Evolutionary conservation across 1,139 yeast species (phyloP), one percentile per base, ranked within the genome.

Genomic region (Kodamaea sp.): DNA sequence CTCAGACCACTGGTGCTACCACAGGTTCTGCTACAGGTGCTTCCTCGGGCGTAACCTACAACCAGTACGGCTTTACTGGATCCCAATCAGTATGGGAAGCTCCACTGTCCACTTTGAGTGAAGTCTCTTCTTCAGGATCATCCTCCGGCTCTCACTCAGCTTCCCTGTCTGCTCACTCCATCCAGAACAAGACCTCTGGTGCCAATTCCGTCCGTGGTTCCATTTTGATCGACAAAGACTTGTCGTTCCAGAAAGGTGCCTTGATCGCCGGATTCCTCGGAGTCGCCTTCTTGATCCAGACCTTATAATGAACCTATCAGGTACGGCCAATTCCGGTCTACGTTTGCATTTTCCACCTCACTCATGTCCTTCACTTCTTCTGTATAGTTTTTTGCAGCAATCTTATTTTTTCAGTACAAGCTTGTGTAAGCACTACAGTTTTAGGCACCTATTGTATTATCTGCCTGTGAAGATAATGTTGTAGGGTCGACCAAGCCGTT

Each of bases 1-100:
- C 38, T 11, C 30, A 44, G 16, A 32, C 15, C 4, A 25, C 23
- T 9, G 16, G 15, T 5, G 11, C 32, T 15, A 29, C 23, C 19
- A 14, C 16, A 11, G 31, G 24, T n/a, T 22, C 38, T 19, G 39
- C 46, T 14, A 31, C 36, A 7, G 39, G 39, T 11, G 28, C 22
- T 18, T 15, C 31, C 7, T 21, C 27, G 4, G 15, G 24, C 5
- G 59, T 35, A n/a, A 47, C 63, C 4, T 63, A 56, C 50, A 69
- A 69, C 48, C 66, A 66, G 44, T 69, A 63, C 61, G 75, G 75
- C 2, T 69, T 69, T 46, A 63, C 71, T 3, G 75, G 75, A 1
- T 46, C 59, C 4, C 71, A 69, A 45, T 56, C 65, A 0, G 48
- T 47, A 3, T 69, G 75, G 75, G 44, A 43, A 21, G 54, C 55